Evolutionary conservation across 306 rosid genomes (phyloP).

Genomic region (Vigna reflexopilosa): DNA sequence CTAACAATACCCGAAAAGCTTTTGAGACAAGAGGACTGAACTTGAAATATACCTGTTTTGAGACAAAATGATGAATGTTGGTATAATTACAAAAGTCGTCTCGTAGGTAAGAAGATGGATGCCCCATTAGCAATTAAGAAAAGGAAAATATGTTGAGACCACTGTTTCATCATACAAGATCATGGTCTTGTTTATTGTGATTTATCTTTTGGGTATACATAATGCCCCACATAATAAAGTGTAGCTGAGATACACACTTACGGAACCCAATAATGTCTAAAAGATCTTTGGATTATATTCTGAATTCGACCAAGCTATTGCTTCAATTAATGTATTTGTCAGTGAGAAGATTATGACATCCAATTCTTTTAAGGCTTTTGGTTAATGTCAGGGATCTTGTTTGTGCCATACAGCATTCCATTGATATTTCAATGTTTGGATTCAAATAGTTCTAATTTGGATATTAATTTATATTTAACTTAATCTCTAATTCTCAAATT

Average conservation of each 20-base stretch:
- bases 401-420: not conserved
- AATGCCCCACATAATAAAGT: constrained; percentile 43
- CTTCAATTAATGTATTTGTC: constrained; percentile 44
- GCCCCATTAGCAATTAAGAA: constrained; percentile 31
- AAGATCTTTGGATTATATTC: constrained; percentile 43
- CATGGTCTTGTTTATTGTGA: constrained; percentile 22
- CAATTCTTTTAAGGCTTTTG: not conserved
- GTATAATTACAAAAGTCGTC: constrained; percentile 29
- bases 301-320: constrained; percentile 42
- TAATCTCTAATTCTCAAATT: too few relatives aligned
- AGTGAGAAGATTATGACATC: constrained; percentile 22
- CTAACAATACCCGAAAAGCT: constrained; percentile 20
- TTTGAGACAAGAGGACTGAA: constrained; percentile 5
- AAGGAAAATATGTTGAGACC: constrained; percentile 41
- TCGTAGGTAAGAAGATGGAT: constrained; percentile 8
- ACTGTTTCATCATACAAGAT: constrained; percentile 39
- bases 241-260: constrained; percentile 33
- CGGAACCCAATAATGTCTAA: constrained; percentile 48
- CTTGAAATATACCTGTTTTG: constrained; percentile 44
- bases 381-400: constrained; percentile 22
- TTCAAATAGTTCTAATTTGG: too few relatives aligned
- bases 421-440: too few relatives aligned
- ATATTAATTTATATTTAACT: too few relatives aligned
- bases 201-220: constrained; percentile 12
- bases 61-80: constrained; percentile 51